Evolutionary conservation across 345 rosid species (phyloP).

Genomic region (Cardamine chenopodiifolia): DNA sequence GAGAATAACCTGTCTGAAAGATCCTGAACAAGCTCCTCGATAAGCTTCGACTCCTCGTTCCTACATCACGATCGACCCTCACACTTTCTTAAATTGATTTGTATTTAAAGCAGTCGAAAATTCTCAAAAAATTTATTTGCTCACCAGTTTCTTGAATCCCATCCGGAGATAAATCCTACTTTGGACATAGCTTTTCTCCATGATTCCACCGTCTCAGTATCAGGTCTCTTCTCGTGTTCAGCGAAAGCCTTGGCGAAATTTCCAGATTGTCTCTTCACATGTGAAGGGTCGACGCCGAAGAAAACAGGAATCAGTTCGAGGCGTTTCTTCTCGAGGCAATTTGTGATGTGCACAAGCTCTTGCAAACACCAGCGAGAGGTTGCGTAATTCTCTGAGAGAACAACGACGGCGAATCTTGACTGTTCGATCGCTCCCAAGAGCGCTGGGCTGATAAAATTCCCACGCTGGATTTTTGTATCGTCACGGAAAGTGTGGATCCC

Average conservation of each 20-base stretch:
- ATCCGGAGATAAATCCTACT: constrained; percentile 39
- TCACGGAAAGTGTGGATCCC: constrained; percentile 40
- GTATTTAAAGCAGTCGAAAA: neutral
- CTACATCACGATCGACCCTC: constrained; percentile 21
- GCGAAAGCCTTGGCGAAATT: constrained; percentile 34
- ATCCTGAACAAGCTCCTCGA: constrained; percentile 38
- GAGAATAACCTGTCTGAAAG: constrained; percentile 33
- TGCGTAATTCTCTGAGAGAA: constrained; percentile 40
- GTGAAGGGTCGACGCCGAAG: constrained; percentile 44
- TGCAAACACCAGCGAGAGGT: constrained; percentile 43
- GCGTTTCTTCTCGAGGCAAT: neutral
- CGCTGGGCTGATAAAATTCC: constrained; percentile 29
- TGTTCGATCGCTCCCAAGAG: constrained; percentile 35
- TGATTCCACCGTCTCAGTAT: neutral
- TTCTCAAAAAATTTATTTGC: neutral
- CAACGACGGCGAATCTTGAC: constrained; percentile 38
- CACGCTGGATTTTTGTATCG: constrained; percentile 34
- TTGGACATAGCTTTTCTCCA: constrained; percentile 40
- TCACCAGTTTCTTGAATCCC: constrained; percentile 45
- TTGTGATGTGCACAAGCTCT: constrained; percentile 43
- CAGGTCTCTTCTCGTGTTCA: constrained; percentile 23
- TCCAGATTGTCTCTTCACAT: constrained; percentile 37
- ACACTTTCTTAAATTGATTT: neutral
- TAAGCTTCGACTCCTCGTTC: constrained; percentile 41
- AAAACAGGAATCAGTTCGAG: constrained; percentile 42